Conservation (phyloP, 2,329 filamentous ascomycete genomes). For the Pseudocercospora fijiensis region DNA sequence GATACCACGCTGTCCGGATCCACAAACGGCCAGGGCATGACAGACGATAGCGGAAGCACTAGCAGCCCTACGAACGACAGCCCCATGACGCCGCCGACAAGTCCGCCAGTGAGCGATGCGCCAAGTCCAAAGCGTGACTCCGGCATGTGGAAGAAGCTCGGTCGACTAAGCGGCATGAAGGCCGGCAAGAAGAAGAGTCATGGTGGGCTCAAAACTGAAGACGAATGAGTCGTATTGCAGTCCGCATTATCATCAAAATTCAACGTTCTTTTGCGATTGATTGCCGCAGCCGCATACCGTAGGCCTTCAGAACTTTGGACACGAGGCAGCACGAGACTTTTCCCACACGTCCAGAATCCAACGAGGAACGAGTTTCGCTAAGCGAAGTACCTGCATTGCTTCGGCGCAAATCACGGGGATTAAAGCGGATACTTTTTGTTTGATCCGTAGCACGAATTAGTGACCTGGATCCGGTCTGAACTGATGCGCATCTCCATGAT, state of each 20-base stretch:
- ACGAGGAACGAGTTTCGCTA: neutral
- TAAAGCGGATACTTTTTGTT: neutral
- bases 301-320: neutral
- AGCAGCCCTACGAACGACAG: conserved; percentile 49
- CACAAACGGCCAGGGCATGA: conserved; percentile 47
- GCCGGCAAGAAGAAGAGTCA: conserved; percentile 38
- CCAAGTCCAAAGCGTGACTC: conserved; percentile 38
- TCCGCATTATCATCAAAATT: neutral
- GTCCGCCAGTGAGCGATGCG: conserved; percentile 56
- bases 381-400: neutral
- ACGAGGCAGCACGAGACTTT: neutral
- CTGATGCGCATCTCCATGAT: neutral
- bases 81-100: conserved; percentile 75
- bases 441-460: neutral
- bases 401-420: conserved; percentile 4
- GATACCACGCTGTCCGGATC: conserved; percentile 36
- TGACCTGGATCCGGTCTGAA: neutral
- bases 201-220: conserved; percentile 30
- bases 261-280: neutral
- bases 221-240: conserved; percentile 16
- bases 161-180: conserved; percentile 41
- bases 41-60: conserved; percentile 65
- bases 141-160: conserved; percentile 42
- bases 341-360: neutral
- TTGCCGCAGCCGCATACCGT: neutral